A percentile compares a stretch with the other conserved stretches of the same genome.
These are phyloP conservation scores for Inonotus obliquus DNA, from an alignment of 1,284 basidiomycete genomes.

Conservation along the genomic window DNA sequence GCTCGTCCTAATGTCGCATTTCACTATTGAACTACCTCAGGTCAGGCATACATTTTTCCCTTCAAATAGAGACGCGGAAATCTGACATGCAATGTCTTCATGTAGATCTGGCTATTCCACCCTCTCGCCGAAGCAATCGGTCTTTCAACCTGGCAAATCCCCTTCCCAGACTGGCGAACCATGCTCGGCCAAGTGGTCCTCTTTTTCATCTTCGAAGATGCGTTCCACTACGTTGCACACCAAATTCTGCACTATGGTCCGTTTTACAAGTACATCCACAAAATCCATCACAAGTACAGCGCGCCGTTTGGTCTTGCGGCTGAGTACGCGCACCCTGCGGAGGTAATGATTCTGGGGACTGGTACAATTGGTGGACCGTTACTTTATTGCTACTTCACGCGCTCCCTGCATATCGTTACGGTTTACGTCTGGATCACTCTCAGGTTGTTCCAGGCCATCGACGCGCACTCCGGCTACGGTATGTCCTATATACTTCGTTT, in stretches of 20 bases:
- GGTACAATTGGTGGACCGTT: conserved; percentile 89
- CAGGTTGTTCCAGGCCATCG: conserved; percentile 95
- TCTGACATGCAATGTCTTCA: background rate
- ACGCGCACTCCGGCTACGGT: conserved; percentile 96
- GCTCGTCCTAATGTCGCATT: conserved; percentile 92
- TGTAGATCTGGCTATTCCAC: conserved; percentile 94
- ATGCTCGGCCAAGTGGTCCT: conserved; percentile 81
- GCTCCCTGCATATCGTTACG: conserved; percentile 83
- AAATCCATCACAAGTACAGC: conserved; percentile 95
- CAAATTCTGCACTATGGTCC: conserved; percentile 86
- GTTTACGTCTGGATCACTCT: conserved; percentile 94
- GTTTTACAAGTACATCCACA: conserved; percentile 97
- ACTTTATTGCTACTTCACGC: conserved; percentile 73
- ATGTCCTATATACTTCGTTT: conserved; percentile 23
- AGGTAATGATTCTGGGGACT: conserved; percentile 85
- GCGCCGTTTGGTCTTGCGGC: conserved; percentile 97
- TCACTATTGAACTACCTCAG: conserved; percentile 90
- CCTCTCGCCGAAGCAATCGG: conserved; percentile 88
- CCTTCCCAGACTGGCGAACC: conserved; percentile 71
- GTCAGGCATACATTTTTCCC: conserved; percentile 42
- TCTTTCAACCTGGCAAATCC: conserved; percentile 90
- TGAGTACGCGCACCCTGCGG: conserved; percentile 95
- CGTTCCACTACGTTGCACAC: conserved; percentile 87
- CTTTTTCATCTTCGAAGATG: conserved; percentile 97
- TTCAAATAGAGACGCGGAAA: background rate